A percentile compares a stretch with the other conserved stretches of the same genome.
Conservation (phyloP, 1,284 basidiomycete species). For the Cutaneotrichosporon sp. region DNA sequence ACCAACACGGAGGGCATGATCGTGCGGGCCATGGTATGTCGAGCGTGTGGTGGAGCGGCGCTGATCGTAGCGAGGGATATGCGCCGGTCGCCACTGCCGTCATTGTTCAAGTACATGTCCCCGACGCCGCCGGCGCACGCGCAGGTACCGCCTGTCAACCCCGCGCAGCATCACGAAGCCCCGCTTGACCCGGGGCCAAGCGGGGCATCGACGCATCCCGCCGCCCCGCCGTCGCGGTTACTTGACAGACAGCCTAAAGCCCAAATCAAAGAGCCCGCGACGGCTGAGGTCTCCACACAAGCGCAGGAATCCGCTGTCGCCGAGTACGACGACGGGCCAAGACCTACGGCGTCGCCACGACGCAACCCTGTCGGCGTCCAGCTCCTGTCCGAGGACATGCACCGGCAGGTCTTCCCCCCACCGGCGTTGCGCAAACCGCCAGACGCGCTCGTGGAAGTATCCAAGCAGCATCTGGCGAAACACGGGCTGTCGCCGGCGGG, state of each 20-base stretch:
- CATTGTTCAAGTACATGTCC: conserved; percentile 17
- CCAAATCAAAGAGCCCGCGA: too few species aligned
- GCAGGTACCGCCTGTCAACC: too few species aligned
- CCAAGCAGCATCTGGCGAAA: conserved; percentile 67
- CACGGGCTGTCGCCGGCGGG: conserved; percentile 76
- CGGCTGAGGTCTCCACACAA: too few species aligned
- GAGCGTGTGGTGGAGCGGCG: neutral
- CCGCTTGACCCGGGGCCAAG: too few species aligned
- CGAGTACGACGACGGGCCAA: too few species aligned
- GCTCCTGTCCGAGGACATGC: conserved; percentile 72
- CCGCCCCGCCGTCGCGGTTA: too few species aligned
- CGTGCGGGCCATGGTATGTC: neutral
- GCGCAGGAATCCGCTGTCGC: too few species aligned
- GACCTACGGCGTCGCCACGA: conserved; percentile 6
- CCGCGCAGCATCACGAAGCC: too few species aligned
- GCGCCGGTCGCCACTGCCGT: conserved; percentile 16
- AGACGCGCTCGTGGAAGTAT: conserved; percentile 62
- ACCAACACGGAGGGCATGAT: neutral
- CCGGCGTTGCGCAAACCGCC: conserved; percentile 61
- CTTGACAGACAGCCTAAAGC: too few species aligned
- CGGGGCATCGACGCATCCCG: too few species aligned
- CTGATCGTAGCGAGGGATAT: conserved; percentile 5
- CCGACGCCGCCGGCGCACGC: neutral
- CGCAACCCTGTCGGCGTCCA: conserved; percentile 90
- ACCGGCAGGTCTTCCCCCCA: conserved; percentile 77